Evolutionary conservation across 371 early-diverging fungal species (phyloP), one percentile per base, ranked within the genome.

Genomic region (Chytridiales sp.): DNA sequence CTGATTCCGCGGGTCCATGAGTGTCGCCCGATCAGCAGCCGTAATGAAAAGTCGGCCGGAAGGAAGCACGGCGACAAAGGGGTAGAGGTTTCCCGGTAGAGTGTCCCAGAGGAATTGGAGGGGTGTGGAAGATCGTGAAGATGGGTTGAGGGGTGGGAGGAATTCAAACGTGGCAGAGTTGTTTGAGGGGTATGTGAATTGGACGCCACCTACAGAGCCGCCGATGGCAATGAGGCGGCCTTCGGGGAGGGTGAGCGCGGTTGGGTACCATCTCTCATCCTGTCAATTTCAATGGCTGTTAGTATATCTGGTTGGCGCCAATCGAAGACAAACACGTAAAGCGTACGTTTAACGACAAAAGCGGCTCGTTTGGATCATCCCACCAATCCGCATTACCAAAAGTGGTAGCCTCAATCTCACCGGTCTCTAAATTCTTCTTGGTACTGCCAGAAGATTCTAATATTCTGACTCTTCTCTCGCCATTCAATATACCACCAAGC

Each of bases 11-110:
- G 54, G 54, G 24, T 54, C 54, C 41, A 54, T 5, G 15, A 54
- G 5, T 4, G 30, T 54, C 6, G 41, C 42, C 6, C 54, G 54
- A 21, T 54, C 54, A 17, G 38, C 19, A 5, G 54, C 54, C 22
- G 24, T 21, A 15, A 41, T 29, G 35, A 54, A 54, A 29, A 54
- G 9, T 17, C 54, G 11, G 22, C 54, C 54, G 9, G 54, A 54
- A 4, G 54, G 54, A 17, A 54, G 42, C 3, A 54, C 24, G 15
- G 39, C 15, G 13, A 29, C 15, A 24, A 43, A 59, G 9, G 73
- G 76, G 59, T 81, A 85, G 31, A 84, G 56, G 60, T 86, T 84
- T 41, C 75, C 80, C 1, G 86, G 86, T 56, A 86, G 56, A 0
- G 83, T 83, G 32, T 83, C 79, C 13, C 75, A 71, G 5, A 86